Percentiles rank a stretch among this genome's conserved stretches.
These are phyloP conservation scores for Penicillium angulare DNA, from an alignment of 495 filamentous ascomycete genomes.

Conservation along the genomic window DNA sequence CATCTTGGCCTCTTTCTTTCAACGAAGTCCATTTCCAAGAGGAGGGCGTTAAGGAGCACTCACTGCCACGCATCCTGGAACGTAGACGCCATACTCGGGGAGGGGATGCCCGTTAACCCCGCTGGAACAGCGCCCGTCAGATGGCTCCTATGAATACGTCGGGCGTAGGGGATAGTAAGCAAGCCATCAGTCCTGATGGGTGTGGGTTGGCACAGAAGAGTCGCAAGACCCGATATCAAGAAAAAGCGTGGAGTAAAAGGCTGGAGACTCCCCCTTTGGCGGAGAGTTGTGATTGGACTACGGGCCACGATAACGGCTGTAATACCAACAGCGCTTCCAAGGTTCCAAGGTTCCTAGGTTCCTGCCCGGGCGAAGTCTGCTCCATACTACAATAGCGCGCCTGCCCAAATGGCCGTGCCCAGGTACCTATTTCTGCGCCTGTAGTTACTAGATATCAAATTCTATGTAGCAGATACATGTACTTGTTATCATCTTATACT, in stretches of 20 bases:
- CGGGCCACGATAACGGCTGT: too few species aligned
- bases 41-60: slow-evolving; percentile 26
- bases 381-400: too few species aligned
- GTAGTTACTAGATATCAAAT: too few species aligned
- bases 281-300: not conserved
- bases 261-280: slow-evolving; percentile 9
- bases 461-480: too few species aligned
- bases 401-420: too few species aligned
- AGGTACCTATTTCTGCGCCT: too few species aligned
- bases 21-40: not conserved
- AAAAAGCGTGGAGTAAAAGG: slow-evolving; percentile 18
- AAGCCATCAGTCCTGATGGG: slow-evolving; percentile 42
- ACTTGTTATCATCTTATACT: too few species aligned
- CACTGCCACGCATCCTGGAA: slow-evolving; percentile 53
- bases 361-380: too few species aligned
- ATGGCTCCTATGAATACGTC: slow-evolving; percentile 48
- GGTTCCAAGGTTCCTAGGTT: too few species aligned
- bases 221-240: slow-evolving; percentile 6
- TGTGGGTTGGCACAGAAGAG: slow-evolving; percentile 5
- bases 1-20: not conserved
- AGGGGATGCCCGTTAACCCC: slow-evolving; percentile 35
- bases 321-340: too few species aligned
- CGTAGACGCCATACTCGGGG: slow-evolving; percentile 47
- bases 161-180: slow-evolving; percentile 35
- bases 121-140: slow-evolving; percentile 46